A percentile compares a stretch with the other conserved stretches of the same genome.
Evolutionary conservation across 768 basidiomycete genomes (phyloP).

Genomic region (Termitomyces sp.): DNA sequence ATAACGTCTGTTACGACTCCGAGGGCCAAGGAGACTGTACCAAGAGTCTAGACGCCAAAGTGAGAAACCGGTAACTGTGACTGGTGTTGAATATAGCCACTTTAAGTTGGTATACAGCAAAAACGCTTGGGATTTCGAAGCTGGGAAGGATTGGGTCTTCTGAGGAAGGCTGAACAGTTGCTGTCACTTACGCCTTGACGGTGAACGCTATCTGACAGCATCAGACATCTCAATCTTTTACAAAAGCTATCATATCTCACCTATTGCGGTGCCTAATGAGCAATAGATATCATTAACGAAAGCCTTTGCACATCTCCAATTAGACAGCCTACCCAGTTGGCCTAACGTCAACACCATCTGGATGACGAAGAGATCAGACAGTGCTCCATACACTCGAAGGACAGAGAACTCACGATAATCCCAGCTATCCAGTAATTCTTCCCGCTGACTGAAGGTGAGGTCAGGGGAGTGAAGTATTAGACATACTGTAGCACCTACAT

Average conservation of each 20-base stretch:
- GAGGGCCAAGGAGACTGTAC: conserved; percentile 16
- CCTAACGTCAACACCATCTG: conserved; percentile 43
- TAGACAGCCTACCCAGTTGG: conserved; percentile 37
- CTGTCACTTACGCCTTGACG: conserved; percentile 37
- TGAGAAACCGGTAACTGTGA: not conserved
- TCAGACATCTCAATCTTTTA: not conserved
- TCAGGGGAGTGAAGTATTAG: not conserved
- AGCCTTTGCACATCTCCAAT: conserved; percentile 1
- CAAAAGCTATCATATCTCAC: conserved; percentile 22
- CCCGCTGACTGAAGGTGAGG: conserved; percentile 42
- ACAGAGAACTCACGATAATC: conserved; percentile 39
- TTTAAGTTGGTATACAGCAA: conserved; percentile 38
- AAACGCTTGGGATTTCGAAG: conserved; percentile 36
- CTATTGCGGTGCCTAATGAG: conserved; percentile 29
- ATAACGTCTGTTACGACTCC: conserved; percentile 54
- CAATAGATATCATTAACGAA: not conserved
- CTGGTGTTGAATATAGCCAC: conserved; percentile 23
- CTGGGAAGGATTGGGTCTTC: conserved; percentile 16
- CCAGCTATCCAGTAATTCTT: conserved; percentile 48
- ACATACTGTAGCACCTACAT: conserved; percentile 32
- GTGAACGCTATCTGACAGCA: conserved; percentile 27
- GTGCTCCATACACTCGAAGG: not conserved
- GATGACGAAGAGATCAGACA: not conserved
- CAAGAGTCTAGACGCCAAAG: not conserved
- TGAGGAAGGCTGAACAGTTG: not conserved